A percentile compares a stretch with the other conserved stretches of the same genome.
Evolutionary conservation across 306 rosid genomes (phyloP).

Genomic region (Mucuna pruriens): DNA sequence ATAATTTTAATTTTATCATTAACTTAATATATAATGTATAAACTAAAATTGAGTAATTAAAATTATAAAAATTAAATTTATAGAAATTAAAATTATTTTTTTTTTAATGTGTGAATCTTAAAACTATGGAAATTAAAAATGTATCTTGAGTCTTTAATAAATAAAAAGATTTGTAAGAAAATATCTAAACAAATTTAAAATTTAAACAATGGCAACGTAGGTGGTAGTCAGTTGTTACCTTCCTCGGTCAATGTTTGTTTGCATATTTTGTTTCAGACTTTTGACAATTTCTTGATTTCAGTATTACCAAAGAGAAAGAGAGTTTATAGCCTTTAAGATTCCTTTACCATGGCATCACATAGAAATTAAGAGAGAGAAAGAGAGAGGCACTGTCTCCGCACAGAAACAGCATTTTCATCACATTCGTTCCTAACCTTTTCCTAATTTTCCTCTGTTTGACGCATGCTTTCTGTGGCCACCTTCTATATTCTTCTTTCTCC

Average conservation of each 20-base stretch:
- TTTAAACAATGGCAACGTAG: neutral
- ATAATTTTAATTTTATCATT: too few relatives aligned
- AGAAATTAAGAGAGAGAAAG: constrained; percentile 19
- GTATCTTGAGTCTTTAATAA: too few relatives aligned
- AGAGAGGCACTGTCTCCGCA: constrained; percentile 26
- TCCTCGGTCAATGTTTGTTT: neutral
- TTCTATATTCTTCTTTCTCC: constrained; percentile 36
- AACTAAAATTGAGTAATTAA: too few relatives aligned
- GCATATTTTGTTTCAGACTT: neutral
- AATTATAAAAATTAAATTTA: too few relatives aligned
- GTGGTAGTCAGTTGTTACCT: neutral
- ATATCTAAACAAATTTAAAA: too few relatives aligned
- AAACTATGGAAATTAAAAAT: too few relatives aligned
- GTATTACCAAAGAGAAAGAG: constrained; percentile 4
- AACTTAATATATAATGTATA: too few relatives aligned
- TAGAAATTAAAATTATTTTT: too few relatives aligned
- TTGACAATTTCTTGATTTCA: constrained; percentile 24
- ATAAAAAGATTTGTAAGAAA: too few relatives aligned
- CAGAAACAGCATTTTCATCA: constrained; percentile 54
- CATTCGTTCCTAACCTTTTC: constrained; percentile 59
- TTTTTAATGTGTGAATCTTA: too few relatives aligned
- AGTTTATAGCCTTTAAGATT: constrained; percentile 10
- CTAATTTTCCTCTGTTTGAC: constrained; percentile 51
- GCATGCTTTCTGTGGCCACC: constrained; percentile 49
- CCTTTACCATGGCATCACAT: constrained; percentile 33